phyloP scores from a whole-genome alignment of 495 filamentous ascomycete species.

The Ramalina intermedia region DNA sequence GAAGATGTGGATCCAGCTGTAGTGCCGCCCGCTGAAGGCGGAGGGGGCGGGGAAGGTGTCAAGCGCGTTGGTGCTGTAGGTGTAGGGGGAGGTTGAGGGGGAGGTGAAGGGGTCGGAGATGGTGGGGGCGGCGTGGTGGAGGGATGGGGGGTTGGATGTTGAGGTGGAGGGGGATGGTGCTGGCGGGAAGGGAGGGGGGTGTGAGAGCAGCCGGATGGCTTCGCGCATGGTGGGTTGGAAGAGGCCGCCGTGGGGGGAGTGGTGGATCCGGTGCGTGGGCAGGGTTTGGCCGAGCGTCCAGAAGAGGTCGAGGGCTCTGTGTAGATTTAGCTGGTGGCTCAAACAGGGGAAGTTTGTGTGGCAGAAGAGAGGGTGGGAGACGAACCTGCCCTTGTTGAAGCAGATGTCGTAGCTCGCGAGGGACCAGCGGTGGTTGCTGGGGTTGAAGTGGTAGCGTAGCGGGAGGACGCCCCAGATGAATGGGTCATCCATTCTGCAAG shows the following conservation, averaged over 20 bases:
- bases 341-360: neutral
- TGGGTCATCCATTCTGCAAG: conserved; percentile 74
- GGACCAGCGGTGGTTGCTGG: conserved; percentile 67
- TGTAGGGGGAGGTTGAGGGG: conserved; percentile 40
- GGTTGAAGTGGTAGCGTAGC: conserved; percentile 48
- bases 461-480: conserved; percentile 84
- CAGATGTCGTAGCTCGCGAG: conserved; percentile 90
- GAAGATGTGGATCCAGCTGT: conserved; percentile 87
- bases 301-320: conserved; percentile 47
- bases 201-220: conserved; percentile 69
- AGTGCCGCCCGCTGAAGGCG: conserved; percentile 32
- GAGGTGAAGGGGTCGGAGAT: conserved; percentile 45
- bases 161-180: conserved; percentile 23
- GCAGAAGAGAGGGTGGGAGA: neutral
- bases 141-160: conserved; percentile 12
- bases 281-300: conserved; percentile 80
- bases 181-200: conserved; percentile 35
- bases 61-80: conserved; percentile 41
- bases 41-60: conserved; percentile 47
- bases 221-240: conserved; percentile 84
- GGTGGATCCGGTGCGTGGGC: conserved; percentile 65
- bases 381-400: conserved; percentile 52
- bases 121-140: conserved; percentile 32
- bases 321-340: neutral
- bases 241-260: conserved; percentile 62